Conservation (phyloP, 225 moss, liverwort and hornwort species). For the Pseudoscleropodium purum region DNA sequence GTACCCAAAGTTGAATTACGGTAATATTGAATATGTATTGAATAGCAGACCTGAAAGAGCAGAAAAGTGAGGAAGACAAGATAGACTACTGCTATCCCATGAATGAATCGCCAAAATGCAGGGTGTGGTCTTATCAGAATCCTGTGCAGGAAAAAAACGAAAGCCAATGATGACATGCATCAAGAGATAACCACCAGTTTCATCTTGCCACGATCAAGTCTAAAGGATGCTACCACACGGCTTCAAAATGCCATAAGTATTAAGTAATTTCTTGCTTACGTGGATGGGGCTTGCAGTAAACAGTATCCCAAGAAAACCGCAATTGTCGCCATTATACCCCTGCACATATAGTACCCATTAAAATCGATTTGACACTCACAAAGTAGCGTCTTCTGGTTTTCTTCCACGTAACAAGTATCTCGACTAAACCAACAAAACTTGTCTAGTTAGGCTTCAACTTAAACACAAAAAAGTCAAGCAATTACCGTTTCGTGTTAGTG, state of each 20-base stretch:
- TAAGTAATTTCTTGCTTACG: slow-evolving; percentile 34
- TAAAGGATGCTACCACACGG: neutral
- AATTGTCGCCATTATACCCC: slow-evolving; percentile 76
- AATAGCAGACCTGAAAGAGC: slow-evolving; percentile 63
- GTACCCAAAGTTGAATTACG: neutral
- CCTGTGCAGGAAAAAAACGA: slow-evolving; percentile 16
- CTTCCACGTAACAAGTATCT: neutral
- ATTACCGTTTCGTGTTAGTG: slow-evolving; percentile 53
- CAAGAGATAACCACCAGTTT: neutral
- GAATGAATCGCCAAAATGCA: slow-evolving; percentile 81
- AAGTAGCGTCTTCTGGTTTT: neutral
- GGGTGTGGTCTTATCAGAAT: slow-evolving; percentile 85
- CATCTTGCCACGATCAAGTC: neutral
- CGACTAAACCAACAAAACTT: neutral
- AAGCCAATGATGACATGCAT: neutral
- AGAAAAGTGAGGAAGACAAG: slow-evolving; percentile 77
- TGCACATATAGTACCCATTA: slow-evolving; percentile 5
- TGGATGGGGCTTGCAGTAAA: slow-evolving; percentile 79
- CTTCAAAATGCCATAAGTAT: neutral
- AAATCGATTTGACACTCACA: neutral
- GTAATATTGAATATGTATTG: neutral
- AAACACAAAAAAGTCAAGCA: neutral
- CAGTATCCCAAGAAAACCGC: slow-evolving; percentile 82
- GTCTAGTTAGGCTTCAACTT: neutral
- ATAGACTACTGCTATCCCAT: slow-evolving; percentile 83